Conservation (phyloP, 768 basidiomycete genomes). For the Mycena kentingensis region DNA sequence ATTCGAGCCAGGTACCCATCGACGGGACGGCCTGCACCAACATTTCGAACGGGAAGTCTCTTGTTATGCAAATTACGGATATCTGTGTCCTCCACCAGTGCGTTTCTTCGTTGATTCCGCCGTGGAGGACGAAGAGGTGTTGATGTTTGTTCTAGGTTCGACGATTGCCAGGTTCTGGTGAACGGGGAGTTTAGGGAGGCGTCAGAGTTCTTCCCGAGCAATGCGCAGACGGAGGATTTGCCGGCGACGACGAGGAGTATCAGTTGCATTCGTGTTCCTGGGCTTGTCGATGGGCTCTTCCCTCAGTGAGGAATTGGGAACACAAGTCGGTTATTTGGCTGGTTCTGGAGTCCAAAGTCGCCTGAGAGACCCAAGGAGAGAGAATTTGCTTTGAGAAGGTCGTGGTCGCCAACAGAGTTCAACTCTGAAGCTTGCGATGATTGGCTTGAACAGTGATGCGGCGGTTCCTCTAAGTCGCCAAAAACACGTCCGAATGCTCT, state of each 20-base stretch:
- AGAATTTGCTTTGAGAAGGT: no score
- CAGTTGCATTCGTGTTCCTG: neutral
- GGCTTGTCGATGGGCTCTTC: neutral
- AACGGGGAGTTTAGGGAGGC: neutral
- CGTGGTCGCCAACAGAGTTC: no score
- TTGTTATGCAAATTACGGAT: neutral
- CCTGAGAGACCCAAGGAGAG: no score
- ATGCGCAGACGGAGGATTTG: neutral
- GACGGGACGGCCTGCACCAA: neutral
- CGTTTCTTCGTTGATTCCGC: neutral
- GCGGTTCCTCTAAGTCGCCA: no score
- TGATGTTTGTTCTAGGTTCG: neutral
- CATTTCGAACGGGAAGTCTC: neutral
- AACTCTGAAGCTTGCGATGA: no score
- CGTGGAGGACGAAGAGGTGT: neutral
- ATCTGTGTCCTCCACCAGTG: neutral
- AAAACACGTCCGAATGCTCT: no score
- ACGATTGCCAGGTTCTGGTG: neutral
- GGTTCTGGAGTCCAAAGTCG: no score
- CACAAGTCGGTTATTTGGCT: no score
- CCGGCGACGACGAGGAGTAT: neutral
- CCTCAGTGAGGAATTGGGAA: no score
- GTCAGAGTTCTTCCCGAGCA: neutral
- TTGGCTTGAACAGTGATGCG: no score
- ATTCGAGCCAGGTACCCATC: neutral